These are phyloP conservation scores for Chalciporus chontae DNA, from an alignment of 768 basidiomycete species.

Conservation along the genomic window DNA sequence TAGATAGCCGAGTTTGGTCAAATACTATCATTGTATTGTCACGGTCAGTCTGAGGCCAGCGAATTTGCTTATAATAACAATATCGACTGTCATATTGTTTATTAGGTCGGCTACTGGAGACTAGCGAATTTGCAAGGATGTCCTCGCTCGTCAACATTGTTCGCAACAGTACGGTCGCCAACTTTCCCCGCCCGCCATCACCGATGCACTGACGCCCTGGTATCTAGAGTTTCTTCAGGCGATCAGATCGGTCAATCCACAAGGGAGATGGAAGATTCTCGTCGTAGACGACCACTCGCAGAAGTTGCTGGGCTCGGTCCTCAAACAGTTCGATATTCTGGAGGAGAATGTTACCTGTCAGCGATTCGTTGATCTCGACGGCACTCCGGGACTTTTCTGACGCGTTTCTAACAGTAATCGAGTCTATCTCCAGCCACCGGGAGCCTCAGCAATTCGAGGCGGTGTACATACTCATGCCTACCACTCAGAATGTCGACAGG, in stretches of 20 bases:
- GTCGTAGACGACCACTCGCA: conserved; percentile 94
- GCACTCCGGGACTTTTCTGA: conserved; percentile 8
- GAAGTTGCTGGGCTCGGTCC: conserved; percentile 74
- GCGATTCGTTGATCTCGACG: conserved; percentile 28
- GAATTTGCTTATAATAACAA: too few species aligned
- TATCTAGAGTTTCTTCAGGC: conserved; percentile 78
- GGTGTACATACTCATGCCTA: conserved; percentile 92
- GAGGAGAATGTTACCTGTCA: conserved; percentile 95
- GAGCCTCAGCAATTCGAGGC: conserved; percentile 89
- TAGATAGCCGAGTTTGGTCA: conserved; percentile 15
- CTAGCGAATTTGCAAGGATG: too few species aligned
- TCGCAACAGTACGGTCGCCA: conserved; percentile 40
- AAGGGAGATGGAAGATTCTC: conserved; percentile 93
- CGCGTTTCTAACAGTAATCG: conserved; percentile 63
- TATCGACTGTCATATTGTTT: too few species aligned
- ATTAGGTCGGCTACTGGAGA: too few species aligned
- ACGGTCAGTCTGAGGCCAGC: too few species aligned
- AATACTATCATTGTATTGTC: neutral
- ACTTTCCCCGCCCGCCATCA: neutral
- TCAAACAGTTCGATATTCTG: conserved; percentile 91
- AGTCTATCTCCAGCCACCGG: conserved; percentile 80
- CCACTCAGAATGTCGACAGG: conserved; percentile 88
- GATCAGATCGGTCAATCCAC: conserved; percentile 82
- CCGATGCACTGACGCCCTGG: conserved; percentile 4
- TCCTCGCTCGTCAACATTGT: conserved; percentile 48